Percentiles rank a stretch among this genome's conserved stretches.
phyloP scores from a whole-genome alignment of 2,329 filamentous ascomycete species.

The Amesomyces nigricolor region DNA sequence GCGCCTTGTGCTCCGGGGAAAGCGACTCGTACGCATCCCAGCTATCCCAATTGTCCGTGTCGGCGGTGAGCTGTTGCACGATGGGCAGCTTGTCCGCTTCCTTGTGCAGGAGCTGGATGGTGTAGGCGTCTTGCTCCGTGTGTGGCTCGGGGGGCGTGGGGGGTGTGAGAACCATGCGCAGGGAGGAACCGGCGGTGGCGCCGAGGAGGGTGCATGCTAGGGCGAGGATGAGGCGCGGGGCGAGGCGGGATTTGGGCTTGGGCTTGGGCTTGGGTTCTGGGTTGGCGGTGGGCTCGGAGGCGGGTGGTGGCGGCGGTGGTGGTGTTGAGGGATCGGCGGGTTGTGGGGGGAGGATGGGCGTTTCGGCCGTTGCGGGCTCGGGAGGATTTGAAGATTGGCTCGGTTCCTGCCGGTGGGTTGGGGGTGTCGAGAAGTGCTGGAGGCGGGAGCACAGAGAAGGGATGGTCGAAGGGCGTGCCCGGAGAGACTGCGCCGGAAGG shows the following conservation, averaged over 20 bases:
- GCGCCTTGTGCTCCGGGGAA: conserved; percentile 14
- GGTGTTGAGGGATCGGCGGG: not conserved
- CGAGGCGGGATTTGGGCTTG: conserved; percentile 21
- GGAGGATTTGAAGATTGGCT: conserved; percentile 9
- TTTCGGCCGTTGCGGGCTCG: not conserved
- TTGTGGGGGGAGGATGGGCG: not conserved
- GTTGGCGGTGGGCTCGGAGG: not conserved
- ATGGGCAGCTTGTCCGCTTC: conserved; percentile 42
- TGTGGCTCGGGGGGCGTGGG: conserved; percentile 37
- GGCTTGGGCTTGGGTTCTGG: conserved; percentile 23
- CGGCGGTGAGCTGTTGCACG: conserved; percentile 41
- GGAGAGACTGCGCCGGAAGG: not conserved
- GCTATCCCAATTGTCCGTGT: conserved; percentile 31
- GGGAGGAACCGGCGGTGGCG: conserved; percentile 33
- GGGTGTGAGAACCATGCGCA: conserved; percentile 39
- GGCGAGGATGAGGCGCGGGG: conserved; percentile 28
- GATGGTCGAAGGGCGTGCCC: not conserved
- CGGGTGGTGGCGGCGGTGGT: not conserved
- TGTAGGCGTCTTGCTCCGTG: conserved; percentile 37
- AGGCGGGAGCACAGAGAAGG: not conserved
- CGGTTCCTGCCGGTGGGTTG: conserved; percentile 6
- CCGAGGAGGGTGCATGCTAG: conserved; percentile 40
- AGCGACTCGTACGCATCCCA: conserved; percentile 38
- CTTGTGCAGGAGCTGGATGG: conserved; percentile 37
- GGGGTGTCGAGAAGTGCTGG: conserved; percentile 16